Conservation (phyloP, 306 rosid species). For the Medicago arabica region DNA sequence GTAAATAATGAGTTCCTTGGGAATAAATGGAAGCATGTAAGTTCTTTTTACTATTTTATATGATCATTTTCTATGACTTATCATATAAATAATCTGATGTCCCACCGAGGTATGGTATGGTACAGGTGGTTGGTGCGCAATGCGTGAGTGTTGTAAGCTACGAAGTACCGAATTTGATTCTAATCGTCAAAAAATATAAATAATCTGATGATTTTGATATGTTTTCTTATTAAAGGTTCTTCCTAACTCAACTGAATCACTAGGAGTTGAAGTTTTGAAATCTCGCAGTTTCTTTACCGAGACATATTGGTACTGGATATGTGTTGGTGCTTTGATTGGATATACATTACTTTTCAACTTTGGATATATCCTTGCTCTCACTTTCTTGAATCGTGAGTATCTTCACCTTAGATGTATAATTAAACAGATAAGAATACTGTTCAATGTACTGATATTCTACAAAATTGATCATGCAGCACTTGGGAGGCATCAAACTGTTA, state of each 20-base stretch:
- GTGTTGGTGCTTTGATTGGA: constrained; percentile 48
- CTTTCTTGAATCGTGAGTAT: constrained; percentile 60
- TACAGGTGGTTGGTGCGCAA: not conserved
- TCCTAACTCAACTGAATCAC: constrained; percentile 46
- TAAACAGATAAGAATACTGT: not conserved
- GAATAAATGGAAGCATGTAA: constrained; percentile 49
- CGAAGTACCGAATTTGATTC: not conserved
- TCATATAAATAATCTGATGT: constrained; percentile 10
- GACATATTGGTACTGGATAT: constrained; percentile 53
- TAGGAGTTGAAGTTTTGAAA: constrained; percentile 56
- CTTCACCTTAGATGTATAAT: constrained; percentile 26
- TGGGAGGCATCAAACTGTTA: constrained; percentile 47
- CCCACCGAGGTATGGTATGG: not conserved
- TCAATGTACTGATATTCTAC: constrained; percentile 22
- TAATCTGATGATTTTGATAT: not conserved
- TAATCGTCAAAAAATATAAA: not conserved
- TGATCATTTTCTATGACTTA: constrained; percentile 6
- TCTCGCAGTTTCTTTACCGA: constrained; percentile 57
- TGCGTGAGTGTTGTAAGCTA: not conserved
- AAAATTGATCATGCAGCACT: constrained; percentile 48
- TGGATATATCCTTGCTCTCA: constrained; percentile 54
- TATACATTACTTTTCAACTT: constrained; percentile 57
- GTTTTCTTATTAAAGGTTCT: constrained; percentile 46
- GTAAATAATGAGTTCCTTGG: constrained; percentile 55
- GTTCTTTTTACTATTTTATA: constrained; percentile 20